phyloP scores from a whole-genome alignment of 148 eudicot species.

The Vaccinium vitisidaea region DNA sequence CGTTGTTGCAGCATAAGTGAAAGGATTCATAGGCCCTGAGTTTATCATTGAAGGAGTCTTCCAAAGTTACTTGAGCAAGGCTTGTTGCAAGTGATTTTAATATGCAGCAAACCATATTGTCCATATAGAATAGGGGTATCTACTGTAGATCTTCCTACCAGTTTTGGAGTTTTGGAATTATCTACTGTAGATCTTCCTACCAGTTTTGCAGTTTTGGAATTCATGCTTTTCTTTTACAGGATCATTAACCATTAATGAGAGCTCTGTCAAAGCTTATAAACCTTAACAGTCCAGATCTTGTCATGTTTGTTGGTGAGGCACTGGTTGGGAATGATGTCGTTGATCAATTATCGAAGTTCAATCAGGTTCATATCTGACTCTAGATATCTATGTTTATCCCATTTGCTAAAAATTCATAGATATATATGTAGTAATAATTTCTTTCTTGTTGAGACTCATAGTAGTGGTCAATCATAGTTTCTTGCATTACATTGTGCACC shows the following conservation, averaged over 20 bases:
- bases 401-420: no score
- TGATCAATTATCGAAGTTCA: constrained; percentile 88
- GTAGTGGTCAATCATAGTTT: neutral
- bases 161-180: neutral
- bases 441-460: no score
- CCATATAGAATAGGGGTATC: neutral
- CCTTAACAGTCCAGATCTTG: constrained; percentile 81
- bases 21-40: neutral
- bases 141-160: neutral
- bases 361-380: constrained; percentile 49
- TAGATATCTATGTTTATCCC: no score
- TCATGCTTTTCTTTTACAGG: constrained; percentile 40
- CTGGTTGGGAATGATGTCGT: constrained; percentile 96
- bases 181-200: neutral
- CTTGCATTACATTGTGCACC: neutral
- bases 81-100: neutral
- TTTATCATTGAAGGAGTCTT: neutral
- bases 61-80: neutral
- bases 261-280: constrained; percentile 84
- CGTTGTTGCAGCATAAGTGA: constrained; percentile 68
- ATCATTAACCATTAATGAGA: constrained; percentile 94
- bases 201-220: neutral
- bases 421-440: no score
- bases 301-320: constrained; percentile 95
- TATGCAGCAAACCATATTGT: neutral